Conservation (phyloP, 2,329 filamentous ascomycete species). For the Fonsecaea multimorphosa region DNA sequence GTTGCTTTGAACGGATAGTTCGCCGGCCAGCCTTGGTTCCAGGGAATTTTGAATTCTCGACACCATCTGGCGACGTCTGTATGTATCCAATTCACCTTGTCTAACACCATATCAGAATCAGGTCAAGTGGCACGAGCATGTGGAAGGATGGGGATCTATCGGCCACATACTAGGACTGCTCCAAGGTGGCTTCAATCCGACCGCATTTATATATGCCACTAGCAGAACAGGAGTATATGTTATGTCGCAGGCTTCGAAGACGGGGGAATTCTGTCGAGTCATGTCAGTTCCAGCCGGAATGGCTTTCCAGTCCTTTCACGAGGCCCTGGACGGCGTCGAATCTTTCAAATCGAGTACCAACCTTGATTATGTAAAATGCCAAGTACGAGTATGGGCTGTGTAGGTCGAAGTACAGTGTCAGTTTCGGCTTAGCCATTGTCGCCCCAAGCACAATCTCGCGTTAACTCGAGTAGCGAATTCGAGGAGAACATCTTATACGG, state of each 20-base stretch:
- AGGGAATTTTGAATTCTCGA: slow-evolving; percentile 59
- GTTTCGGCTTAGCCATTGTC: slow-evolving; percentile 55
- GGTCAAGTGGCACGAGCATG: no score
- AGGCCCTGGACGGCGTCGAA: background rate
- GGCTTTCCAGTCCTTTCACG: background rate
- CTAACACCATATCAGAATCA: slow-evolving; percentile 43
- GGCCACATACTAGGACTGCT: slow-evolving; percentile 52
- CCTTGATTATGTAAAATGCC: slow-evolving; percentile 62
- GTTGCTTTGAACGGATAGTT: slow-evolving; percentile 56
- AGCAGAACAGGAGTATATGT: slow-evolving; percentile 66
- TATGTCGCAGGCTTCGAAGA: slow-evolving; percentile 62
- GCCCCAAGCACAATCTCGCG: background rate
- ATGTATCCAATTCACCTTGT: slow-evolving; percentile 65
- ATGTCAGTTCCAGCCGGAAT: background rate
- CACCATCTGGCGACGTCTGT: slow-evolving; percentile 62
- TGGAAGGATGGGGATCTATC: background rate
- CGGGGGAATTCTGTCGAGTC: slow-evolving; percentile 57
- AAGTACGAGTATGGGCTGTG: slow-evolving; percentile 67
- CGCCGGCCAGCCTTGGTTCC: slow-evolving; percentile 60
- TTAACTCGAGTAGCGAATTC: background rate
- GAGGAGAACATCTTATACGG: background rate
- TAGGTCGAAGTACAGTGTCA: slow-evolving; percentile 65
- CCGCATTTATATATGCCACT: slow-evolving; percentile 64
- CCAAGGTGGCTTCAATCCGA: slow-evolving; percentile 61
- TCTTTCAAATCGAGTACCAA: slow-evolving; percentile 50